These are phyloP conservation scores for Jimgerdemannia lactiflua DNA, from an alignment of 192 early-diverging fungal species.

Conservation along the genomic window DNA sequence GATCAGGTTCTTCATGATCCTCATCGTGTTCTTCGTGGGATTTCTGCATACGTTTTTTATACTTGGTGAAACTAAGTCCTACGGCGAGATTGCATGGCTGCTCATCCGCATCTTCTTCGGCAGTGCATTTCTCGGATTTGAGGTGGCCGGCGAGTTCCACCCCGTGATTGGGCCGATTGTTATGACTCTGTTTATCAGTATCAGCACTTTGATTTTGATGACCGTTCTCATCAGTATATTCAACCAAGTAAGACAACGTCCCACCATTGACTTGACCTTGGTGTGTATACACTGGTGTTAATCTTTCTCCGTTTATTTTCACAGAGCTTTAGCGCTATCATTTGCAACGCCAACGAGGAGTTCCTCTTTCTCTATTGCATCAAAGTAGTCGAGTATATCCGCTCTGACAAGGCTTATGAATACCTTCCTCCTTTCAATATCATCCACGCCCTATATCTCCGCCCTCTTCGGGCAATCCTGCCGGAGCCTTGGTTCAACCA, in stretches of 20 bases:
- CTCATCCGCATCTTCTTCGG: slow-evolving; percentile 39
- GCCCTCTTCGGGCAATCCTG: slow-evolving; percentile 24
- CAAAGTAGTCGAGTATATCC: slow-evolving; percentile 42
- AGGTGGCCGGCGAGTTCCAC: slow-evolving; percentile 29
- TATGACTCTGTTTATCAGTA: slow-evolving; percentile 39
- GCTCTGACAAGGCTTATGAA: slow-evolving; percentile 35
- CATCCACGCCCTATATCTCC: slow-evolving; percentile 22
- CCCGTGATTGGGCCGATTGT: slow-evolving; percentile 31
- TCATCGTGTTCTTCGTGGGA: slow-evolving; percentile 37
- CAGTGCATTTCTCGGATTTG: slow-evolving; percentile 36
- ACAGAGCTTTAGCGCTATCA: slow-evolving; percentile 24
- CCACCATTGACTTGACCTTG: too few species aligned
- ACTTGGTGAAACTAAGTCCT: slow-evolving; percentile 4
- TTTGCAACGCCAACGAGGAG: slow-evolving; percentile 41
- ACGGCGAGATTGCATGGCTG: slow-evolving; percentile 36
- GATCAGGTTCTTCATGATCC: slow-evolving; percentile 27
- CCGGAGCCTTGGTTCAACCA: slow-evolving; percentile 16
- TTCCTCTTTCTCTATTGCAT: slow-evolving; percentile 40
- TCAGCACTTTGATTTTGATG: slow-evolving; percentile 35
- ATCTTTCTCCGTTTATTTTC: too few species aligned
- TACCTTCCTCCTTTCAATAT: slow-evolving; percentile 43
- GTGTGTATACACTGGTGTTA: too few species aligned
- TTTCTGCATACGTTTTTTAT: slow-evolving; percentile 36
- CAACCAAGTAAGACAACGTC: slow-evolving; percentile 23
- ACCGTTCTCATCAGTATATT: slow-evolving; percentile 40